Evolutionary conservation across 2,329 filamentous ascomycete species (phyloP).

Genomic region (Aureobasidium vineae): DNA sequence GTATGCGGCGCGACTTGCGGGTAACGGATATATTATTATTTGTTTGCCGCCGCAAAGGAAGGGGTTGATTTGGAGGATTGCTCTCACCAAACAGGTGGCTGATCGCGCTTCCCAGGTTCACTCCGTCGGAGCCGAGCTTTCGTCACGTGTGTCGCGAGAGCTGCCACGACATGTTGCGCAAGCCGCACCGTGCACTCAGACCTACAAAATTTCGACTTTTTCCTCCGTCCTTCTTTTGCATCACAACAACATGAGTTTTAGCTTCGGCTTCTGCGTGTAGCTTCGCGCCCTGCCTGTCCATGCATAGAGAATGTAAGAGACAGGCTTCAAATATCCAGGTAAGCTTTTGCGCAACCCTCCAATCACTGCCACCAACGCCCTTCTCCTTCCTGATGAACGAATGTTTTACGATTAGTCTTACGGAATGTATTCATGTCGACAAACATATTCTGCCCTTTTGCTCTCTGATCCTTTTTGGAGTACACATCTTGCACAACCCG

Average conservation of each 20-base stretch:
- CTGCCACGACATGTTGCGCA: background rate
- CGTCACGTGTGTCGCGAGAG: background rate
- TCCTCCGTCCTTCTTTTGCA: background rate
- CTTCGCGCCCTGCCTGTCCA: slow-evolving; percentile 1
- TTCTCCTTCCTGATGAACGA: slow-evolving; percentile 20
- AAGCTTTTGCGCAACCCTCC: background rate
- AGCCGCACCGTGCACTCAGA: background rate
- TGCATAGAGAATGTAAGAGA: background rate
- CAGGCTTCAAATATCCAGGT: background rate
- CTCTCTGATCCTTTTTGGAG: slow-evolving; percentile 21
- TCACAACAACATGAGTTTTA: background rate
- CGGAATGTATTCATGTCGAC: slow-evolving; percentile 17
- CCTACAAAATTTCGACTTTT: slow-evolving; percentile 21
- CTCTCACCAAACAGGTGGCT: slow-evolving; percentile 18
- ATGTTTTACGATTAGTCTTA: slow-evolving; percentile 26
- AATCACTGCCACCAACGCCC: background rate
- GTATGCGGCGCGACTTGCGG: slow-evolving; percentile 25
- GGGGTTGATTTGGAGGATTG: slow-evolving; percentile 23
- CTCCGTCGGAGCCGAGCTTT: slow-evolving; percentile 8
- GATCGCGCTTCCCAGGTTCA: background rate
- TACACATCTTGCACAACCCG: background rate
- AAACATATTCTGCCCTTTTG: slow-evolving; percentile 26
- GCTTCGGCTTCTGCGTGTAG: background rate
- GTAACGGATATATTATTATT: slow-evolving; percentile 25
- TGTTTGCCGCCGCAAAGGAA: slow-evolving; percentile 26